Percentiles rank a stretch among this genome's conserved stretches.
Evolutionary conservation across 2,329 filamentous ascomycete genomes (phyloP).

Genomic region (Coleophoma eucalyptorum): DNA sequence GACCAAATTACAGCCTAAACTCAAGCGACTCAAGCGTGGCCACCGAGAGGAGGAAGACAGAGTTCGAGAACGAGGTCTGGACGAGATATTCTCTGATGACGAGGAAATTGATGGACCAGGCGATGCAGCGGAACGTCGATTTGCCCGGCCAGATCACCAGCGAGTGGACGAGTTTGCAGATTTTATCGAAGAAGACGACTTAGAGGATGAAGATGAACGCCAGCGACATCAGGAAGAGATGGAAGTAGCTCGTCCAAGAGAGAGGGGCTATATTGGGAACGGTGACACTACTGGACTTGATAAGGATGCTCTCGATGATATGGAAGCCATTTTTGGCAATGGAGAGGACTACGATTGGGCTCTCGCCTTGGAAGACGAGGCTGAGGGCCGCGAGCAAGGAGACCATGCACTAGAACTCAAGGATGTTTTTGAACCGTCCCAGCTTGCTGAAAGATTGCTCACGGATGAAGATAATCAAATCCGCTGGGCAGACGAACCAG

Average conservation of each 20-base stretch:
- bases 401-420: constrained; percentile 89
- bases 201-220: constrained; percentile 77
- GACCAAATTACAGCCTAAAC: constrained; percentile 63
- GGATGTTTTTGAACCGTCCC: constrained; percentile 96
- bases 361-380: constrained; percentile 80
- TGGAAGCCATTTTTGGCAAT: constrained; percentile 93
- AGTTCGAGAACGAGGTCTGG: constrained; percentile 67
- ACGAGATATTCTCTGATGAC: constrained; percentile 94
- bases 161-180: constrained; percentile 81
- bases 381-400: constrained; percentile 73
- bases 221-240: constrained; percentile 77
- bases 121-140: constrained; percentile 38
- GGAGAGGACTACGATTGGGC: constrained; percentile 97
- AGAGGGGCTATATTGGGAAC: constrained; percentile 63
- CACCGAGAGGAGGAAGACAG: constrained; percentile 72
- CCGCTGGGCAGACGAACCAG: constrained; percentile 82
- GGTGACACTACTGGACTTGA: constrained; percentile 83
- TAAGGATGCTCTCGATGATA: constrained; percentile 90
- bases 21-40: constrained; percentile 94
- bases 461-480: constrained; percentile 95
- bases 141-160: constrained; percentile 42
- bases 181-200: constrained; percentile 96
- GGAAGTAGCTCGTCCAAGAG: constrained; percentile 79
- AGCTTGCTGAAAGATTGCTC: constrained; percentile 88
- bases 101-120: constrained; percentile 68